Conservation (phyloP, 495 filamentous ascomycete species). For the Aspergillus cristatus region DNA sequence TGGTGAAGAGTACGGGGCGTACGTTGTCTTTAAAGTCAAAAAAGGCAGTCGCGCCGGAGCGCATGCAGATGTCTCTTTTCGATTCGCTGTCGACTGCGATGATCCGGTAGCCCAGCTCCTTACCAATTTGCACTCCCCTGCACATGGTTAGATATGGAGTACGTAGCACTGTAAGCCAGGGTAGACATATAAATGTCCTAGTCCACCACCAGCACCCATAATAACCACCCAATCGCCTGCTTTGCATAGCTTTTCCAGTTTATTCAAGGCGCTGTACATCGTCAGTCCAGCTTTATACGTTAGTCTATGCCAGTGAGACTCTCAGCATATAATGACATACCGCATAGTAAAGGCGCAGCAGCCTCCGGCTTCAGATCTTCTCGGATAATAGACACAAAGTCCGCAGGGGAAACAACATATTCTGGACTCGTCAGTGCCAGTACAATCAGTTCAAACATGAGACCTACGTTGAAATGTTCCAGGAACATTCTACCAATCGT, state of each 20-base stretch:
- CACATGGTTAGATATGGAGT: no score
- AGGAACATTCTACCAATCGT: conserved; percentile 2
- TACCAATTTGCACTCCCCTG: conserved; percentile 10
- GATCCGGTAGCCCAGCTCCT: conserved; percentile 10
- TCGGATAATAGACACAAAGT: conserved; percentile 1
- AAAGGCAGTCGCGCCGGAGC: conserved; percentile 5
- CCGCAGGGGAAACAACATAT: conserved; percentile 1
- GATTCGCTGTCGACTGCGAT: conserved; percentile 10
- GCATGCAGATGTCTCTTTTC: conserved; percentile 5
- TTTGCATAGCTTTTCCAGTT: not conserved
- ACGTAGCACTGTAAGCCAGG: no score
- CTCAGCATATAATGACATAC: not conserved
- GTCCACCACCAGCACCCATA: conserved; percentile 6
- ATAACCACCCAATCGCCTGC: conserved; percentile 8
- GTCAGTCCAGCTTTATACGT: conserved; percentile 5
- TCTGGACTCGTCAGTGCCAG: not conserved
- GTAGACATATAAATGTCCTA: conserved; percentile 2
- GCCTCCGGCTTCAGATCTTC: not conserved
- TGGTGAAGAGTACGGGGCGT: not conserved
- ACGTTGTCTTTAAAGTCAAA: conserved; percentile 4
- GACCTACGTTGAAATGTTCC: conserved; percentile 10
- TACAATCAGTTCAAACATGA: not conserved
- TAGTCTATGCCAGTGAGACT: no score
- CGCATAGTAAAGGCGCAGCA: conserved; percentile 1
- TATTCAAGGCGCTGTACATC: conserved; percentile 7